A percentile compares a stretch with the other conserved stretches of the same genome.
Evolutionary conservation across 164 flowering plant species (phyloP).

Genomic region (Amborella trichopoda): DNA sequence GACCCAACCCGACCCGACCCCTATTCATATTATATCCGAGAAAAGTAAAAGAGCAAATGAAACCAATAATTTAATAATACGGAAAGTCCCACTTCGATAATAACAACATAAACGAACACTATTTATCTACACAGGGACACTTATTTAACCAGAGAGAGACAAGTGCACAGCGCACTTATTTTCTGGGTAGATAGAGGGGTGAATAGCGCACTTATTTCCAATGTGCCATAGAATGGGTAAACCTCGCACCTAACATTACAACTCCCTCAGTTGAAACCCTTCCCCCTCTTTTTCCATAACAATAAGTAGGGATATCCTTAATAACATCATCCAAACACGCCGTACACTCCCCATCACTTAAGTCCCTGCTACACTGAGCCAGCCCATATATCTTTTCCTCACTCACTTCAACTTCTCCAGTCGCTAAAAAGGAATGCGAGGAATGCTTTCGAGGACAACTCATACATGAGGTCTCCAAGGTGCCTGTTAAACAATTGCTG

Average conservation of each 20-base stretch:
- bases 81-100: no score
- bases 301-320: slow-evolving; percentile 28
- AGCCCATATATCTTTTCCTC: slow-evolving; percentile 5
- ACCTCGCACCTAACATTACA: slow-evolving; percentile 21
- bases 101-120: no score
- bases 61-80: no score
- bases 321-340: slow-evolving; percentile 31
- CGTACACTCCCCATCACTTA: slow-evolving; percentile 15
- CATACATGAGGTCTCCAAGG: not conserved
- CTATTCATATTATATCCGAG: no score
- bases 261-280: slow-evolving; percentile 34
- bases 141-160: no score
- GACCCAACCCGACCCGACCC: no score
- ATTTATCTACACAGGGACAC: no score
- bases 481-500: not conserved
- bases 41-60: no score
- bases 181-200: no score
- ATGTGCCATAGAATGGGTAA: slow-evolving; percentile 1
- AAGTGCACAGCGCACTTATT: no score
- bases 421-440: slow-evolving; percentile 1
- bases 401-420: not conserved
- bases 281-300: slow-evolving; percentile 43
- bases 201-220: no score
- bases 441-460: not conserved
- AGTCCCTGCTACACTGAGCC: slow-evolving; percentile 8